Evolutionary conservation across 257 asterid genomes (phyloP).

Genomic region (Forsythia viridissima): DNA sequence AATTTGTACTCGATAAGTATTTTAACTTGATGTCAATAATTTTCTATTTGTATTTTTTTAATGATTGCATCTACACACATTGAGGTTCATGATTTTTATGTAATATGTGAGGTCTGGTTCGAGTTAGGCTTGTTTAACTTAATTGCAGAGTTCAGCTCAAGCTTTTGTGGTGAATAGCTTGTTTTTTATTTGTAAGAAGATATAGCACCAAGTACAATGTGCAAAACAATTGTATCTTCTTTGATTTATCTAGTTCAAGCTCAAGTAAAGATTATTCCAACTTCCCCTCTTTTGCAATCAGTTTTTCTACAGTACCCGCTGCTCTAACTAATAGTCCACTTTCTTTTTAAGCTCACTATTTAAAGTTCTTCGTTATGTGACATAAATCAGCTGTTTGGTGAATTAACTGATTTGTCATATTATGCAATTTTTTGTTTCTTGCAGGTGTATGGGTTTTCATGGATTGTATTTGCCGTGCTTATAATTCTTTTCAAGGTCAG

Average conservation of each 20-base stretch:
- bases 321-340: background rate
- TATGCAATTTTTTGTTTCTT: constrained; percentile 6
- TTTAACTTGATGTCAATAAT: background rate
- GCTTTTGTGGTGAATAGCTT: background rate
- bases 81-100: background rate
- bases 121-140: background rate
- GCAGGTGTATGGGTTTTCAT: constrained; percentile 87
- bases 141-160: background rate
- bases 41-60: background rate
- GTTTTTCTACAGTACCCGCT: background rate
- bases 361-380: background rate
- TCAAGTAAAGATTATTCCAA: background rate
- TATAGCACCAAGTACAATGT: background rate
- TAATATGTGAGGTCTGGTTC: background rate
- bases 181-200: no score
- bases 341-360: background rate
- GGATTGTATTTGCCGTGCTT: constrained; percentile 83
- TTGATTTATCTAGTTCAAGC: background rate
- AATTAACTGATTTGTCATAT: constrained; percentile 9
- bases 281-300: background rate
- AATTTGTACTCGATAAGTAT: background rate
- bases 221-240: background rate
- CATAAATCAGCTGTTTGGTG: background rate
- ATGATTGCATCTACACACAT: background rate
- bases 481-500: constrained; percentile 90